phyloP scores from a whole-genome alignment of 306 rosid genomes.

The Nissolia schottii region DNA sequence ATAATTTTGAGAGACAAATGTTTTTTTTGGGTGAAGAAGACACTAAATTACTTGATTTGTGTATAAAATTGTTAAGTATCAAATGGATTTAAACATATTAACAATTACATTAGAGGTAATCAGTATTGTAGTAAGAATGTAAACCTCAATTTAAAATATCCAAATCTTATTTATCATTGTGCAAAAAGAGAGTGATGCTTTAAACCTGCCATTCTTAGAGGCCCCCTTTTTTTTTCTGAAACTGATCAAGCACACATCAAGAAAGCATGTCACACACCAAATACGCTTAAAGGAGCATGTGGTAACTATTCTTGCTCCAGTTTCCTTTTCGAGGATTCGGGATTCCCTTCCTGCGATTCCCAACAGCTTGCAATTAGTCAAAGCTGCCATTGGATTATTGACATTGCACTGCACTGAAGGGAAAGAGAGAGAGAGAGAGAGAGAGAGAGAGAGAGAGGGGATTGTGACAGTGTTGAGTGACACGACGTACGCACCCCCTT shows the following conservation, averaged over 20 bases:
- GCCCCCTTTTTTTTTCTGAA: slow-evolving; percentile 23
- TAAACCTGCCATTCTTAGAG: not conserved
- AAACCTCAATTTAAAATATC: too few species aligned
- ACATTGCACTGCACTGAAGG: slow-evolving; percentile 34
- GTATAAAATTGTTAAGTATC: too few species aligned
- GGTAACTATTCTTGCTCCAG: slow-evolving; percentile 29
- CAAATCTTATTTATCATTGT: not conserved
- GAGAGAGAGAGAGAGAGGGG: too few species aligned
- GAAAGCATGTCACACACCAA: slow-evolving; percentile 25
- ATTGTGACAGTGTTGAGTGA: slow-evolving; percentile 38
- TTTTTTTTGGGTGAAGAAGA: too few species aligned
- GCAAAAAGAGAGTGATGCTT: not conserved
- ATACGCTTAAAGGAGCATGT: slow-evolving; percentile 24
- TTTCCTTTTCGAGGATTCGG: slow-evolving; percentile 34
- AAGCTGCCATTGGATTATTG: slow-evolving; percentile 43
- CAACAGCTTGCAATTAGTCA: slow-evolving; percentile 41
- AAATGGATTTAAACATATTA: too few species aligned
- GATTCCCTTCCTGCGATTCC: slow-evolving; percentile 32
- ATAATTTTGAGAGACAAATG: too few species aligned
- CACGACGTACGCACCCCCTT: slow-evolving; percentile 14
- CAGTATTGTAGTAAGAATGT: too few species aligned
- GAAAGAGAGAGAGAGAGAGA: too few species aligned
- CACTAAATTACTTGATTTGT: not conserved
- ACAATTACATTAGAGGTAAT: too few species aligned
- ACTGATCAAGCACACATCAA: slow-evolving; percentile 18